phyloP scores from a whole-genome alignment of 768 basidiomycete species.

The Amanita muscaria region DNA sequence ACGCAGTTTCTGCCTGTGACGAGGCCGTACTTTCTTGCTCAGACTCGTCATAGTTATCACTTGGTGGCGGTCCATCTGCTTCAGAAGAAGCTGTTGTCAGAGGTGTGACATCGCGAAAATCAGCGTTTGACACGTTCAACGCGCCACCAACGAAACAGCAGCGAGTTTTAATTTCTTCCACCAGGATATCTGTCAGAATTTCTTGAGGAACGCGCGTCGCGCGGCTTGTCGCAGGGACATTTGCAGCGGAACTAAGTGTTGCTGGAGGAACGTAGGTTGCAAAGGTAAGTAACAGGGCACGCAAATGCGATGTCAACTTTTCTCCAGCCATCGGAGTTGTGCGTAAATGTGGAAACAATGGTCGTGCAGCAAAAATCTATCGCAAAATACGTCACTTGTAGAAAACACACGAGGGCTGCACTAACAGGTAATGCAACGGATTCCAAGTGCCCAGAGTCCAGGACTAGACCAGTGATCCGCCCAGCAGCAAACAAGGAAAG shows the following conservation, averaged over 20 bases:
- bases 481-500: constrained; percentile 82
- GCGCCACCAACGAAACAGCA: constrained; percentile 78
- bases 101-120: constrained; percentile 27
- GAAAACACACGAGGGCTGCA: constrained; percentile 4
- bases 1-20: constrained; percentile 38
- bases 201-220: constrained; percentile 67
- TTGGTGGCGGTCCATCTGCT: constrained; percentile 32
- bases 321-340: constrained; percentile 87
- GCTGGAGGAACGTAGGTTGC: constrained; percentile 75
- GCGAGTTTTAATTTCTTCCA: constrained; percentile 87
- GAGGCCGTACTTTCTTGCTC: constrained; percentile 41
- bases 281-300: constrained; percentile 73
- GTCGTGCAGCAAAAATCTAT: constrained; percentile 89
- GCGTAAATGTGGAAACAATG: constrained; percentile 71
- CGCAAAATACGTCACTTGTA: constrained; percentile 2
- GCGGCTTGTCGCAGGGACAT: constrained; percentile 53
- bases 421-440: constrained; percentile 81
- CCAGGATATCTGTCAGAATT: constrained; percentile 67
- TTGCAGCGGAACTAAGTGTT: constrained; percentile 55
- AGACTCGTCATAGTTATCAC: constrained; percentile 57
- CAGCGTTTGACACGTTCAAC: constrained; percentile 32
- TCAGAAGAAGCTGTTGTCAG: constrained; percentile 21
- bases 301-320: constrained; percentile 70
- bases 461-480: constrained; percentile 84
- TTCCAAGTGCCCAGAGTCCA: constrained; percentile 91